A percentile compares a stretch with the other conserved stretches of the same genome.
These are phyloP conservation scores for Paraglomus occultum DNA, from an alignment of 192 early-diverging fungal species.

Conservation along the genomic window DNA sequence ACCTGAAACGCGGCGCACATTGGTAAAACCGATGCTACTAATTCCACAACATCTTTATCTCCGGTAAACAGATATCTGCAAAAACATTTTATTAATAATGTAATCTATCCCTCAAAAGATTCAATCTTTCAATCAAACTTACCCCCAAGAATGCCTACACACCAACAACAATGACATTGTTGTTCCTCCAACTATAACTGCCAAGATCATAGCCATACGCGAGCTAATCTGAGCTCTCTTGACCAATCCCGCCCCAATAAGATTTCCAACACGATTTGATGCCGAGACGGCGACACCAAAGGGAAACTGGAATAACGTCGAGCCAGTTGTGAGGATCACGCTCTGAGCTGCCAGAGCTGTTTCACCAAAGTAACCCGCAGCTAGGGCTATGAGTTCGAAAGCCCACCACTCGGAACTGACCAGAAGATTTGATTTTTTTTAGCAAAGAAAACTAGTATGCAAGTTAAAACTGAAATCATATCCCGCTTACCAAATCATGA, in stretches of 20 bases:
- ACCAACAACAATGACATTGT: slow-evolving; percentile 52
- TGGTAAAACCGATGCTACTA: slow-evolving; percentile 76
- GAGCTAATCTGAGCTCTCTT: slow-evolving; percentile 51
- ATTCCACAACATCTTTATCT: slow-evolving; percentile 63
- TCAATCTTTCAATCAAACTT: slow-evolving; percentile 38
- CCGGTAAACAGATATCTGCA: slow-evolving; percentile 57
- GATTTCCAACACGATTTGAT: slow-evolving; percentile 78
- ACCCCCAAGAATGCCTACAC: slow-evolving; percentile 58
- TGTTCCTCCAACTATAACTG: slow-evolving; percentile 49
- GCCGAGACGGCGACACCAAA: slow-evolving; percentile 78
- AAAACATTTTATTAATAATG: slow-evolving; percentile 1
- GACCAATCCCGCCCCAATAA: slow-evolving; percentile 59
- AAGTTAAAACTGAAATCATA: no score
- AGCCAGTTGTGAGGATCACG: slow-evolving; percentile 70
- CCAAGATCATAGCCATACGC: slow-evolving; percentile 48
- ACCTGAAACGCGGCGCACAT: slow-evolving; percentile 73
- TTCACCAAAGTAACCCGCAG: slow-evolving; percentile 76
- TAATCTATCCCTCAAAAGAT: neutral
- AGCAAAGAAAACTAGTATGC: no score
- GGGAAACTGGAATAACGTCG: slow-evolving; percentile 72
- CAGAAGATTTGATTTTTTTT: neutral
- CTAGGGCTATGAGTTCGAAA: slow-evolving; percentile 70
- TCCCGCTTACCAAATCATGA: slow-evolving; percentile 58
- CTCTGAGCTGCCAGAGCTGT: slow-evolving; percentile 80
- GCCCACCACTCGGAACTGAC: slow-evolving; percentile 37